phyloP scores from a whole-genome alignment of 75 land plant species.

The Larix kaempferi region DNA sequence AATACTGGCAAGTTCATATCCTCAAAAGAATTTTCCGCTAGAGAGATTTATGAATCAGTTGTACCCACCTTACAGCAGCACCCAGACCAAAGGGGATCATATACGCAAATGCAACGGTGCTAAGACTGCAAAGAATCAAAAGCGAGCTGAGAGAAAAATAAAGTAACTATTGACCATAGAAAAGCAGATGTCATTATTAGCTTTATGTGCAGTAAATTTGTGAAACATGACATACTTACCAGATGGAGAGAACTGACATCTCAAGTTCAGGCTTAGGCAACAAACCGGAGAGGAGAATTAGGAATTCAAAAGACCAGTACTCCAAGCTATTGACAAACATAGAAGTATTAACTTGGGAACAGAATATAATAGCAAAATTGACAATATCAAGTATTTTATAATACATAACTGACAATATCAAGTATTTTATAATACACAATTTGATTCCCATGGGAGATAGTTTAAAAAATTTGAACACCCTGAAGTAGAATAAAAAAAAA shows the following conservation, averaged over 20 bases:
- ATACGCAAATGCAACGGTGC: slow-evolving; percentile 26
- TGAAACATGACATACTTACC: slow-evolving; percentile 17
- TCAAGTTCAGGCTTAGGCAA: slow-evolving; percentile 73
- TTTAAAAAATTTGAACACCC: neutral
- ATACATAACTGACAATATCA: no score
- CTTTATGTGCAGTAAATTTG: slow-evolving; percentile 26
- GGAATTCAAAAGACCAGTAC: slow-evolving; percentile 60
- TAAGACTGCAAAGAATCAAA: slow-evolving; percentile 36
- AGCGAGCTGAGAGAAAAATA: no score
- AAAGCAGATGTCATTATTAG: neutral
- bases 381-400: no score
- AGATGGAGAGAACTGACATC: slow-evolving; percentile 59
- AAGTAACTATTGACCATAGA: no score
- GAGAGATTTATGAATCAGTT: neutral
- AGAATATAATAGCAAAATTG: no score
- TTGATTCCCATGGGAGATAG: no score
- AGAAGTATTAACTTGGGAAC: neutral
- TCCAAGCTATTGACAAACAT: slow-evolving; percentile 46
- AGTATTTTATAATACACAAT: no score
- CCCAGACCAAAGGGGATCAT: slow-evolving; percentile 70
- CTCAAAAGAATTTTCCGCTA: neutral
- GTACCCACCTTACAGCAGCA: slow-evolving; percentile 61
- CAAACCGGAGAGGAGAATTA: slow-evolving; percentile 57
- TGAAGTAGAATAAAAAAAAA: neutral
- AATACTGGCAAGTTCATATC: neutral